Evolutionary conservation across 1,284 basidiomycete genomes (phyloP), one percentile per base, ranked within the genome.

Genomic region (Gomphus sp.): DNA sequence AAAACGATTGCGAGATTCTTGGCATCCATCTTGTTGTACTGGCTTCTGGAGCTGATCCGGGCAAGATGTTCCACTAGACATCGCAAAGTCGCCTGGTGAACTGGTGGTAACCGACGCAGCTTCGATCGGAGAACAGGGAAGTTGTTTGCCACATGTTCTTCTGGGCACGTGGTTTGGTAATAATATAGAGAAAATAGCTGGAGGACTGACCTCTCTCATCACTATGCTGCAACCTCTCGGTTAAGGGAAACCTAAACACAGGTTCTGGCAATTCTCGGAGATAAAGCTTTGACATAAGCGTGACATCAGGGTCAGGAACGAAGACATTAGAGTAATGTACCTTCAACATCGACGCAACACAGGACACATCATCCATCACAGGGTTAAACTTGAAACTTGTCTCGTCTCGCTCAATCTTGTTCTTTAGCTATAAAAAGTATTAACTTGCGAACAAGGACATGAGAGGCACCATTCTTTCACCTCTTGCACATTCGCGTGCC

Each of bases 21-120:
- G 0, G 88, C 77, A 63, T 93, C 92, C 96, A 99, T 99, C 74
- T 97, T 98, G 72, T 97, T 98, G 69, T 81, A 81, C 22, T 85
- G 81, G 4, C 80, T 77, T 54, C 81, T 77, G 7, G 82, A 75
- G 1, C 85, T 84, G 4, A 99, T 84, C 28, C 87, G 80, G 8
- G 87, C 78, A 11, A 99, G 82, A 70, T 98, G 96, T 65, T 96
- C 91, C 16, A 97, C 74, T n/a, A 98, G 72, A 9, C 86, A 82
- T 64, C 85, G 89, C 65, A 98, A 80, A 0, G 93, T 95, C 3
- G 89, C 87, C 67, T 95, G 92, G 69, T 98, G 93, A 44, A 98
- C 86, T 0, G 83, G 73, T 0, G 94, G 91, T 34, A 98, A 72
- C 52, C 93, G 79, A 41, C 91, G 84, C 62, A 98, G 86, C 71